A percentile compares a stretch with the other conserved stretches of the same genome.
These are phyloP conservation scores for Pecoramyces ruminantium DNA, from an alignment of 192 early-diverging fungal species.

Conservation along the genomic window DNA sequence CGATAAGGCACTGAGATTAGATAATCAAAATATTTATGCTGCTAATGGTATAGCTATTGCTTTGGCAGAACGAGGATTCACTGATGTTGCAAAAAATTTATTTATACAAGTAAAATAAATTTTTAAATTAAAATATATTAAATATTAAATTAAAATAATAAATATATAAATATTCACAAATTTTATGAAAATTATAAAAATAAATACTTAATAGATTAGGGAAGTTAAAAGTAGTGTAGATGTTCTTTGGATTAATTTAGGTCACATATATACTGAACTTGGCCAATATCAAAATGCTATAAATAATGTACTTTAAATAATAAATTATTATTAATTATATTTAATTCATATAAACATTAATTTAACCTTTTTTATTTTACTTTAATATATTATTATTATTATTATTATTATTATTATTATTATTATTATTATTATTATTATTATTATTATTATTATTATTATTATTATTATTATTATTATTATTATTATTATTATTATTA, in stretches of 20 bases:
- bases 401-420: too few relatives aligned
- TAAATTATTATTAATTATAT: background rate
- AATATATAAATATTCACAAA: too few relatives aligned
- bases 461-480: too few relatives aligned
- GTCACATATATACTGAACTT: conserved; percentile 54
- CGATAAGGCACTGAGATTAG: conserved; percentile 48
- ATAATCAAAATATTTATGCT: conserved; percentile 55
- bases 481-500: too few relatives aligned
- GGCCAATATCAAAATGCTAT: conserved; percentile 60
- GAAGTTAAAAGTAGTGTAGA: conserved; percentile 29
- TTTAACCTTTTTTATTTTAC: too few relatives aligned
- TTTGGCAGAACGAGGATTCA: conserved; percentile 48
- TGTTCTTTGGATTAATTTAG: conserved; percentile 48
- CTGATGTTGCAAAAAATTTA: conserved; percentile 39
- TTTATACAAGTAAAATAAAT: conserved; percentile 33
- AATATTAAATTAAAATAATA: too few relatives aligned
- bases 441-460: too few relatives aligned
- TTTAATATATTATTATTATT: too few relatives aligned
- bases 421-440: too few relatives aligned
- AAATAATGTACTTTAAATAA: conserved; percentile 28
- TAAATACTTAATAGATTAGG: conserved; percentile 34
- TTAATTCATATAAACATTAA: background rate
- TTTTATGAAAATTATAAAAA: too few relatives aligned
- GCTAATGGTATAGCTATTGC: conserved; percentile 74
- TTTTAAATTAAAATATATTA: background rate